These are phyloP conservation scores for Suillus subaureus DNA, from an alignment of 768 basidiomycete species.

Conservation along the genomic window DNA sequence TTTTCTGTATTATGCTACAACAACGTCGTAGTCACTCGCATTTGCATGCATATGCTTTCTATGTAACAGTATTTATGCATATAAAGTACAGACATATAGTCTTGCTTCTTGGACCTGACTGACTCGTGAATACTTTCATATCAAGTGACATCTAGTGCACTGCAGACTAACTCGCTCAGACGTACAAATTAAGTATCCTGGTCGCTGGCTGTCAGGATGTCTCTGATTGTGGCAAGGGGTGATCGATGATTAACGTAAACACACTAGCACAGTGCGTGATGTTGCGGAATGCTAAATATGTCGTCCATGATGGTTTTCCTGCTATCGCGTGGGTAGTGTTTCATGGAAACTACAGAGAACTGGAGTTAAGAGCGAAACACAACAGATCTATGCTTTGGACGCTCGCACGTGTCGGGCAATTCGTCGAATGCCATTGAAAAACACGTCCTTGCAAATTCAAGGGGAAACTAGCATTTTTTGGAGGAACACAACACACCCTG, in stretches of 20 bases:
- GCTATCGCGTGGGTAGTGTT: slow-evolving; percentile 35
- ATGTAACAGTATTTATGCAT: slow-evolving; percentile 6
- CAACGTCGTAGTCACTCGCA: slow-evolving; percentile 4
- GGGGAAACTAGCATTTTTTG: slow-evolving; percentile 35
- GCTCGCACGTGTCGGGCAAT: slow-evolving; percentile 40
- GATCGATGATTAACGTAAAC: slow-evolving; percentile 57
- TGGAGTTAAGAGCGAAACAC: slow-evolving; percentile 43
- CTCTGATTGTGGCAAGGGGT: slow-evolving; percentile 50
- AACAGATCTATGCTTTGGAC: slow-evolving; percentile 54
- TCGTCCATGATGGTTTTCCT: slow-evolving; percentile 44
- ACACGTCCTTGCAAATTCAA: slow-evolving; percentile 26
- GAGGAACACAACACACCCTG: neutral
- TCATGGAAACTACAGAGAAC: slow-evolving; percentile 45
- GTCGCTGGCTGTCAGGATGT: slow-evolving; percentile 63
- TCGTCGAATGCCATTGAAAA: slow-evolving; percentile 45
- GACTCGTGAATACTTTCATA: neutral
- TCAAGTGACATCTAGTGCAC: neutral
- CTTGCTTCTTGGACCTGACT: neutral
- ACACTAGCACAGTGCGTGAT: slow-evolving; percentile 38
- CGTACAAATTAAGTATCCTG: slow-evolving; percentile 59
- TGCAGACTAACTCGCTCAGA: neutral
- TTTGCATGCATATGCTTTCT: slow-evolving; percentile 4
- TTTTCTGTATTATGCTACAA: slow-evolving; percentile 4
- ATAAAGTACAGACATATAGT: slow-evolving; percentile 4
- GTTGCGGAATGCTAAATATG: slow-evolving; percentile 32